Base-by-base conservation (phyloP, 2,329 filamentous ascomycete species). In the Neospermospora avenae region DNA sequence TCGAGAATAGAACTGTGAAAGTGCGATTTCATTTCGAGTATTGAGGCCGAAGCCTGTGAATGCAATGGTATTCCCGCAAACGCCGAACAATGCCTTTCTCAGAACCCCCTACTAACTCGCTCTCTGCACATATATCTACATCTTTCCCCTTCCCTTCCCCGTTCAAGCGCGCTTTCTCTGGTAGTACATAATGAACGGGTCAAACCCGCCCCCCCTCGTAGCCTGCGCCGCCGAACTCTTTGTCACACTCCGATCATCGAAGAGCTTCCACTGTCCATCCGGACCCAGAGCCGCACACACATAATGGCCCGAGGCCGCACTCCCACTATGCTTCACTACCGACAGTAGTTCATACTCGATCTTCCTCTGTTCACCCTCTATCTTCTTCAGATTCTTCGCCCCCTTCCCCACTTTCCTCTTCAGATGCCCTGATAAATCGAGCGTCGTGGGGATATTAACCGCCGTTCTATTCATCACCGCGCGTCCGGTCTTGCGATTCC, bases 261-360 rank as follows among this genome's bases (percentile, higher is more conserved):
- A 71, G 2, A 59, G 31, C 41, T 57, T 56, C 69, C 68, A 70
- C 14, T 54, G 18, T 14, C 61, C 63, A 49, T 69, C 64, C 2
- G 62, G 55, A 18, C 62, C 68, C 18, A 56, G 59, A 2, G 67
- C 64, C 52, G 56, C 52, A 44, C 63, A 66, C n/a, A 65, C 53
- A 48, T 71, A 71, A 41, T 71, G 69, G 2, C 69, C 69, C 11
- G 10, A 57, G 13, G 55, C 53, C 3, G 55, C 24, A 6, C 13
- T 62, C 7, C 69, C 69, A 2, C 16, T 37, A 57, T 75, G 73
- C 44, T 69, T 66, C 10, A 75, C 62, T 3, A 72, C 68, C 10
- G 71, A 65, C 2, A 62, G 52, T 13, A 75, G 65, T 35, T 70
- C 64, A 56, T 74, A 75, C 45, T 59, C 22, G 67, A 55, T n/a